A percentile compares a stretch with the other conserved stretches of the same genome.
phyloP scores from a whole-genome alignment of 23 red algal genomes.

The Gracilaria domingensis region DNA sequence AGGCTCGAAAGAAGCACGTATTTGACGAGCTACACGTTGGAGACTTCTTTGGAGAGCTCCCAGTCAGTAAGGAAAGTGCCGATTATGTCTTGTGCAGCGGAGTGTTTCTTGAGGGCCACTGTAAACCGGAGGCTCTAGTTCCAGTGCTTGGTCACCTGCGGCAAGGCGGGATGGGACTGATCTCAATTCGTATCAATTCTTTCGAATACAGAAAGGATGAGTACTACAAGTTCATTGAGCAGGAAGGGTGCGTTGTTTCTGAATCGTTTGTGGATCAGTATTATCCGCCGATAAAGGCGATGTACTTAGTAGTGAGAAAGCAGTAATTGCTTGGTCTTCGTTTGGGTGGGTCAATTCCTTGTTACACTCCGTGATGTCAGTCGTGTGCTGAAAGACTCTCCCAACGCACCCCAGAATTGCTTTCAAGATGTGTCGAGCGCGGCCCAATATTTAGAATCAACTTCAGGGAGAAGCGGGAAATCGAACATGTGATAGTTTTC shows the following conservation, averaged over 20 bases:
- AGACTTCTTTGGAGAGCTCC: background rate
- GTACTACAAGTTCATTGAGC: slow-evolving; percentile 13
- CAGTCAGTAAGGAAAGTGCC: background rate
- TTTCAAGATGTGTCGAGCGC: too few relatives aligned
- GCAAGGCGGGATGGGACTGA: background rate
- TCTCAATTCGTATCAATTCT: slow-evolving; percentile 2
- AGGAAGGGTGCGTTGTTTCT: background rate
- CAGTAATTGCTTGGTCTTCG: background rate
- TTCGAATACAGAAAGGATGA: background rate
- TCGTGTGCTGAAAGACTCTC: too few relatives aligned
- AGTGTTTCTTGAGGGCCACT: background rate
- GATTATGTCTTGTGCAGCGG: slow-evolving; percentile 9
- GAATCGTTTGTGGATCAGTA: background rate
- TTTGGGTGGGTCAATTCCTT: background rate
- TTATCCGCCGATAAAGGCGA: background rate
- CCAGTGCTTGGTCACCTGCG: background rate
- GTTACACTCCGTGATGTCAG: too few relatives aligned
- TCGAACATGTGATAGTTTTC: too few relatives aligned
- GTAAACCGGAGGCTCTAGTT: background rate
- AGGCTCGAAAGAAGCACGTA: background rate
- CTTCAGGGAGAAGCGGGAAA: too few relatives aligned
- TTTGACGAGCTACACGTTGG: slow-evolving; percentile 1
- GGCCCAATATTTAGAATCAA: too few relatives aligned
- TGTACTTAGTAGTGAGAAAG: slow-evolving; percentile 20
- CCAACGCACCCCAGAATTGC: too few relatives aligned